Conservation (phyloP, 352 stramenopile genomes). For the Aphanomyces invadans region DNA sequence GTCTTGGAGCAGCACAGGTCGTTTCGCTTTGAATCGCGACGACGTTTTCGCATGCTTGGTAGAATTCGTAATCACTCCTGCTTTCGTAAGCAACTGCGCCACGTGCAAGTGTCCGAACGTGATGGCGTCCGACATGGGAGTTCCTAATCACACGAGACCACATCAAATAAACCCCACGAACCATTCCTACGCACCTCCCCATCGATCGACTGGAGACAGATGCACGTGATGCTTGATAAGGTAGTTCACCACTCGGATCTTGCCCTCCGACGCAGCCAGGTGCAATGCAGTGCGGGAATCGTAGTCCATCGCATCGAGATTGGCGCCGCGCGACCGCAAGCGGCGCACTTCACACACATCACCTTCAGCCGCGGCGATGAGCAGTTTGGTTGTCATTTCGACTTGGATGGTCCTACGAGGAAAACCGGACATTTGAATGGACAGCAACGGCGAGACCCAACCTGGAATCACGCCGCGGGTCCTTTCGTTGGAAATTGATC, state of each 20-base stretch:
- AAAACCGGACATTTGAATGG: too few relatives aligned
- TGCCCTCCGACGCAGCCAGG: conserved; percentile 28
- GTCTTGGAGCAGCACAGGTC: neutral
- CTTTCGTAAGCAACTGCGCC: conserved; percentile 5
- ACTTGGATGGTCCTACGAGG: conserved; percentile 2
- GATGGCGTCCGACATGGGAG: conserved; percentile 12
- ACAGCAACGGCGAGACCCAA: too few relatives aligned
- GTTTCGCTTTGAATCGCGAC: neutral
- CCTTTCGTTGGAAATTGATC: conserved; percentile 10
- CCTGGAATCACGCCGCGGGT: neutral
- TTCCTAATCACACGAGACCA: neutral
- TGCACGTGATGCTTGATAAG: conserved; percentile 22
- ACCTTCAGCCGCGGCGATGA: conserved; percentile 7
- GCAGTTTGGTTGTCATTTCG: conserved; percentile 11
- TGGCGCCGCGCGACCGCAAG: conserved; percentile 11
- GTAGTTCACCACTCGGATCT: conserved; percentile 29
- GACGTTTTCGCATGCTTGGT: neutral
- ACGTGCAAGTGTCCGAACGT: conserved; percentile 18
- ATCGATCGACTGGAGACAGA: conserved; percentile 14
- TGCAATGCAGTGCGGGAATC: conserved; percentile 29
- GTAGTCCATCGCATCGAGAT: conserved; percentile 29
- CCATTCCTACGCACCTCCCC: conserved; percentile 1
- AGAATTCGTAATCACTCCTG: neutral
- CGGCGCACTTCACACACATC: conserved; percentile 10
- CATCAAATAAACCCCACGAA: too few relatives aligned